Base-by-base conservation (phyloP, 1,284 basidiomycete genomes). In the Ceratobasidium sp. region DNA sequence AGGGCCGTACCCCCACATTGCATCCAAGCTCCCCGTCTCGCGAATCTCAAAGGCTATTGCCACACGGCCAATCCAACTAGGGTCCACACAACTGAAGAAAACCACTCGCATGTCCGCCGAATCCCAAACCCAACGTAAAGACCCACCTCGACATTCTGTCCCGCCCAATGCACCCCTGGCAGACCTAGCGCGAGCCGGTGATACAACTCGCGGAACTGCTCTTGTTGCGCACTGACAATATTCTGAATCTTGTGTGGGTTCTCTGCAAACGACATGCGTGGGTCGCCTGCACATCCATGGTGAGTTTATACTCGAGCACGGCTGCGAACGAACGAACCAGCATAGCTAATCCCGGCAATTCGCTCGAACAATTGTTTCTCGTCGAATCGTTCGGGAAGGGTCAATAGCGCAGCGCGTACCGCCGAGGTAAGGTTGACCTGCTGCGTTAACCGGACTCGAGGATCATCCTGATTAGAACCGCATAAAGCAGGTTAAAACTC, bases 201-300 rank as follows among this genome's bases (percentile, higher is more conserved):
- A 86, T 99, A 99, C 80, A 99, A 86, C 81, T 94, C 91, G 79
- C 92, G 89, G 86, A 99, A 99, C 83, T 96, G 95, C 6, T 89
- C 88, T 30, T 89, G 87, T 85, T 98, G 95, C 71, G 91, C 92
- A 78, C 89, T 86, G 35, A 98, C 96, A 81, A 99, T 98, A 85
- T 99, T 99, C 70, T 87, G 87, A n/a, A 99, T 93, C 86, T 99
- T 99, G 79, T 90, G 88, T 33, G 96, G 92, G 85, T 99, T 99
- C 88, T 99, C 97, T 0, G 93, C 96, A 12, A 90, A 85, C 50
- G 90, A 81, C 97, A 99, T 99, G 48, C 97, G 90, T 65, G 96
- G 96, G 83, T 99, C 98, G 30, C 95, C 95, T 79, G 20, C 10
- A 66, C 3, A 33, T 3, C 70, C 46, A 23, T 10, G 33, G 20